A percentile compares a stretch with the other conserved stretches of the same genome.
Conservation (phyloP, 352 stramenopile genomes). For the Phytophthora palmivora region DNA sequence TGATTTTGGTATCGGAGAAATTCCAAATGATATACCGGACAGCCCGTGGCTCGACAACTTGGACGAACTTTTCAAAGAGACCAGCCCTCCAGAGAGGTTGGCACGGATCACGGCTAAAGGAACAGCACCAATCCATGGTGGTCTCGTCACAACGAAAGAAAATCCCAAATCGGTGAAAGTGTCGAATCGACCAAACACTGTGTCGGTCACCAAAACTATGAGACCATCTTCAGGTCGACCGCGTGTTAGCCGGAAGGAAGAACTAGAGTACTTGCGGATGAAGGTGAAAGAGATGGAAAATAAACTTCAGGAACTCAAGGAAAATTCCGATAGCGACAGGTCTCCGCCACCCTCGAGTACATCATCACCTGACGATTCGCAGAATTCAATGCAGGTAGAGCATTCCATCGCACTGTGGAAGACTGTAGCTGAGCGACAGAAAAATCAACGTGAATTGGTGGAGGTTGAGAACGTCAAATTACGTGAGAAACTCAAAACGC, state of each 20-base stretch:
- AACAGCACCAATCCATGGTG: no score
- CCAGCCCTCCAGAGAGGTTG: neutral
- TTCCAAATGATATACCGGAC: slow-evolving; percentile 3
- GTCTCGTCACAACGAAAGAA: no score
- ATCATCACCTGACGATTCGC: neutral
- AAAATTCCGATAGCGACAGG: slow-evolving; percentile 1
- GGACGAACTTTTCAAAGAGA: slow-evolving; percentile 11
- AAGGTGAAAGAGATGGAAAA: slow-evolving; percentile 40
- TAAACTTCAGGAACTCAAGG: slow-evolving; percentile 30
- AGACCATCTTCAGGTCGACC: neutral
- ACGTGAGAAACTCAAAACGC: slow-evolving; percentile 47
- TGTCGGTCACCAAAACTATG: neutral
- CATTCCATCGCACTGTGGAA: slow-evolving; percentile 43
- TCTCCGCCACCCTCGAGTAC: neutral
- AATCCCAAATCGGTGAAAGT: no score
- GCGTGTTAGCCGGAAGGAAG: slow-evolving; percentile 27
- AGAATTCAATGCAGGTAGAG: neutral
- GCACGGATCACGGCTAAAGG: no score
- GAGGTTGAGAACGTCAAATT: slow-evolving; percentile 52
- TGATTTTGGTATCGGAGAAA: slow-evolving; percentile 2
- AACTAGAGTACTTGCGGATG: slow-evolving; percentile 34
- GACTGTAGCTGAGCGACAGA: slow-evolving; percentile 45
- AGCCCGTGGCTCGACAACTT: slow-evolving; percentile 14
- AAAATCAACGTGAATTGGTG: slow-evolving; percentile 36
- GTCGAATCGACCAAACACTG: neutral